Conservation (phyloP, 2,329 filamentous ascomycete species). For the Colletotrichum theobromicola region DNA sequence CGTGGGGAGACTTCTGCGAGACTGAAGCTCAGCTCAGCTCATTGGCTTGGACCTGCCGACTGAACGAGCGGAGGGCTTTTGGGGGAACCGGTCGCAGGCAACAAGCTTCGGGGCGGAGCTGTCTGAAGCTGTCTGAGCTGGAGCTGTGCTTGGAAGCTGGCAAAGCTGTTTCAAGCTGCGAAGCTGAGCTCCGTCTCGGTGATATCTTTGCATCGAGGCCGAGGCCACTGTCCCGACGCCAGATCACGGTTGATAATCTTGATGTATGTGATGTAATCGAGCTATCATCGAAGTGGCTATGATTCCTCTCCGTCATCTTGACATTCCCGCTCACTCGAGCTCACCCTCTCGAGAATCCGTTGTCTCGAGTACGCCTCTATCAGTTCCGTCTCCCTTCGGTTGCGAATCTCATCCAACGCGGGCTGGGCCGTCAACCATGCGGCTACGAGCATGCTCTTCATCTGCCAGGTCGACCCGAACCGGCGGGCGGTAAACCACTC, state of each 20-base stretch:
- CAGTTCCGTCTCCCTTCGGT: conserved; percentile 18
- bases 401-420: conserved; percentile 24
- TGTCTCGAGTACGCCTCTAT: conserved; percentile 7
- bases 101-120: not conserved
- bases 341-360: not conserved
- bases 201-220: not conserved
- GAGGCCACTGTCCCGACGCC: not conserved
- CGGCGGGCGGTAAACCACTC: conserved; percentile 18
- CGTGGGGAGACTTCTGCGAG: not conserved
- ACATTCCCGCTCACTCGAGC: not conserved
- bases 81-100: not conserved
- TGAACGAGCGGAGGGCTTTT: not conserved
- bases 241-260: not conserved
- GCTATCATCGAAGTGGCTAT: not conserved
- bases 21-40: not conserved
- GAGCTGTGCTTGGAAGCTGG: not conserved
- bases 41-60: not conserved
- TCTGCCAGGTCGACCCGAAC: conserved; percentile 21
- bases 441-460: conserved; percentile 25
- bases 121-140: not conserved
- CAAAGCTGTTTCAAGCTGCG: not conserved
- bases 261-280: not conserved
- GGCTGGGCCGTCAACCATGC: conserved; percentile 27
- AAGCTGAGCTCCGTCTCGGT: not conserved
- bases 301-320: not conserved